A percentile compares a stretch with the other conserved stretches of the same genome.
Conservation (phyloP, 164 flowering plant species). For the Vitis amurensis region DNA sequence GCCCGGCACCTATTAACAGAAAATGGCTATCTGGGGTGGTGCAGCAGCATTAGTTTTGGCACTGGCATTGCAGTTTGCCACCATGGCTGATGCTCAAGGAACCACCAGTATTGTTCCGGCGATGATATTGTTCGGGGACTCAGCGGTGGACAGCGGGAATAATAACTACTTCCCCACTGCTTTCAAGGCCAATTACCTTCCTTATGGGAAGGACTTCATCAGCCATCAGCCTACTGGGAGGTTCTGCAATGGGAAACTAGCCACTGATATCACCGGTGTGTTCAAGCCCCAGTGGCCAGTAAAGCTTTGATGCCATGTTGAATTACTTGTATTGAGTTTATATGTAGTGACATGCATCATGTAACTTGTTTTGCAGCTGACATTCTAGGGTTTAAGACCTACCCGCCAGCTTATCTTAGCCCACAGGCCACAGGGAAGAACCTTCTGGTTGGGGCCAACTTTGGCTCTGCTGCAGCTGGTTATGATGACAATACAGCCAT, state of each 20-base stretch:
- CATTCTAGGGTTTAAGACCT: conserved; percentile 73
- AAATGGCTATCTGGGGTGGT: no score
- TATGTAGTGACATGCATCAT: neutral
- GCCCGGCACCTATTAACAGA: no score
- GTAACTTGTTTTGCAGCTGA: conserved; percentile 58
- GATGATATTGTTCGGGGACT: conserved; percentile 84
- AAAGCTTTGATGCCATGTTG: neutral
- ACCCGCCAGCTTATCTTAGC: conserved; percentile 81
- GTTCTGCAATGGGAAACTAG: conserved; percentile 92
- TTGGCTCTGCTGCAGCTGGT: conserved; percentile 95
- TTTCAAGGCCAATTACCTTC: conserved; percentile 83
- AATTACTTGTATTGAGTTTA: neutral
- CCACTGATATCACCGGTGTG: conserved; percentile 86
- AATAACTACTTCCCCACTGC: conserved; percentile 76
- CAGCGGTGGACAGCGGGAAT: conserved; percentile 88
- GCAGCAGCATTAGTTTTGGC: conserved; percentile 4
- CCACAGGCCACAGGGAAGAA: conserved; percentile 88
- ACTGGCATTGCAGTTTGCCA: neutral
- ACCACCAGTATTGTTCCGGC: conserved; percentile 62
- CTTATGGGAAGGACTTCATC: conserved; percentile 84
- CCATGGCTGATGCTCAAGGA: conserved; percentile 19
- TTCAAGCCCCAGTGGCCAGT: neutral
- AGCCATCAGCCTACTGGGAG: conserved; percentile 78
- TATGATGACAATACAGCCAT: conserved; percentile 75
- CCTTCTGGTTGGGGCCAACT: conserved; percentile 84